Evolutionary conservation across 495 filamentous ascomycete species (phyloP), one percentile per base, ranked within the genome.

Genomic region (Talaromyces adpressus): DNA sequence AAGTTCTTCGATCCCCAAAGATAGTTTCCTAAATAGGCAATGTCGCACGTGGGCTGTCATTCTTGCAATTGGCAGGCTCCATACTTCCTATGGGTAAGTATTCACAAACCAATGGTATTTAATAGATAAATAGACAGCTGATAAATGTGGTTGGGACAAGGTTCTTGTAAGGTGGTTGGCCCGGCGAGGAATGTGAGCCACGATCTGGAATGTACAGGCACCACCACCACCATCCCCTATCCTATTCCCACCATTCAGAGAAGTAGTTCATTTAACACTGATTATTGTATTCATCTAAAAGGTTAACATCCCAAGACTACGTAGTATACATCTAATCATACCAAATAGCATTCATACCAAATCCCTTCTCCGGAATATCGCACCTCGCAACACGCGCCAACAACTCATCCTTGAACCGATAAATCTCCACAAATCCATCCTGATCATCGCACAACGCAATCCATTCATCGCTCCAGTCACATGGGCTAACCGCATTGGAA

Each of bases 261-360:
- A 2, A 27, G n/a, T 18, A 7, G 29, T 30, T 6, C 29, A 7
- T 1, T 30, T 7, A 6, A 30, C 7, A 6, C 29, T 7, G 7
- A 5, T 30, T 6, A 30, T 30, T 27, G 4, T 30, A 30, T 30
- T 30, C 29, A 30, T 7, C 29, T 30, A 30, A 30, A 6, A 30
- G 6, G 29, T 6, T 30, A 30, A 30, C 6, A 45, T 49, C 18
- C n/a, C 45, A 20, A 49, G 11, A 36, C 1, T 49, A 7, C 9
- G n/a, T 49, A 12, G 2, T 53, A 53, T 59, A 18, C 30, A 29
- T 8, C 67, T 79, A 93, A 75, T 93, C 89, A 73, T 91, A 92
- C 90, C 90, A 93, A 68, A 93, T 91, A 34, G 89, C 91, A 77
- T 94, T 93, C 90, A 93, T 93, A 1, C 89, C 89, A 74, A 92